These are phyloP conservation scores for Phytophthora pluvialis DNA, from an alignment of 352 stramenopile genomes.

Conservation along the genomic window DNA sequence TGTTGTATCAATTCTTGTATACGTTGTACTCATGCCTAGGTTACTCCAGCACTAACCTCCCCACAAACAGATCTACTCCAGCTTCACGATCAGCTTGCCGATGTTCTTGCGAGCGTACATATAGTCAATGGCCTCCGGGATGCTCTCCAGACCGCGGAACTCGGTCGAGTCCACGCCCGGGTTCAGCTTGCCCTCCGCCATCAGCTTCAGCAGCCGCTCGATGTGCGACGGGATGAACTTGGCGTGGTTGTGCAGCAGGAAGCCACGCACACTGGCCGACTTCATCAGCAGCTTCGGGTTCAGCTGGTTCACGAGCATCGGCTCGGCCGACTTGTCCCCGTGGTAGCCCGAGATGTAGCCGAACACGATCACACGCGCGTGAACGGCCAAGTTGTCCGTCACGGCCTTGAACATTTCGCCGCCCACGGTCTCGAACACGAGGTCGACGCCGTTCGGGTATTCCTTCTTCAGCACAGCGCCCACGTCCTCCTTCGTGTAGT, in stretches of 20 bases:
- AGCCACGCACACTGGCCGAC: constrained; percentile 31
- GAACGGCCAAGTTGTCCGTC: constrained; percentile 23
- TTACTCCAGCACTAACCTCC: no score
- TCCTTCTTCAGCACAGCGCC: constrained; percentile 32
- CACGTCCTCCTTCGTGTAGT: constrained; percentile 37
- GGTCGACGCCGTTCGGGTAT: constrained; percentile 32
- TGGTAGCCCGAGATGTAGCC: constrained; percentile 36
- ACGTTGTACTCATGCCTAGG: neutral
- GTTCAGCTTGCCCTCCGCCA: constrained; percentile 22
- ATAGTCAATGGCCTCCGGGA: constrained; percentile 34
- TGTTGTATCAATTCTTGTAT: neutral
- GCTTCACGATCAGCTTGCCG: constrained; percentile 35
- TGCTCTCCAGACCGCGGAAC: constrained; percentile 31
- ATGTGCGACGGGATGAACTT: constrained; percentile 34
- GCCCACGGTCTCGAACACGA: constrained; percentile 36
- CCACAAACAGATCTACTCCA: constrained; percentile 9
- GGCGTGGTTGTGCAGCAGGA: constrained; percentile 25
- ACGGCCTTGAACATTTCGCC: constrained; percentile 37
- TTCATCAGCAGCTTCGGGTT: constrained; percentile 30
- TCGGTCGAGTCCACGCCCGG: constrained; percentile 27
- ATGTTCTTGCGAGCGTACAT: constrained; percentile 41
- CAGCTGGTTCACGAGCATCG: constrained; percentile 33
- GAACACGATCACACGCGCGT: constrained; percentile 36
- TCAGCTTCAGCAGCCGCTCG: constrained; percentile 27
- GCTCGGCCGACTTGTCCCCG: constrained; percentile 31